Base-by-base conservation (phyloP, 2,329 filamentous ascomycete genomes). In the Cucurbitaria berberidis region DNA sequence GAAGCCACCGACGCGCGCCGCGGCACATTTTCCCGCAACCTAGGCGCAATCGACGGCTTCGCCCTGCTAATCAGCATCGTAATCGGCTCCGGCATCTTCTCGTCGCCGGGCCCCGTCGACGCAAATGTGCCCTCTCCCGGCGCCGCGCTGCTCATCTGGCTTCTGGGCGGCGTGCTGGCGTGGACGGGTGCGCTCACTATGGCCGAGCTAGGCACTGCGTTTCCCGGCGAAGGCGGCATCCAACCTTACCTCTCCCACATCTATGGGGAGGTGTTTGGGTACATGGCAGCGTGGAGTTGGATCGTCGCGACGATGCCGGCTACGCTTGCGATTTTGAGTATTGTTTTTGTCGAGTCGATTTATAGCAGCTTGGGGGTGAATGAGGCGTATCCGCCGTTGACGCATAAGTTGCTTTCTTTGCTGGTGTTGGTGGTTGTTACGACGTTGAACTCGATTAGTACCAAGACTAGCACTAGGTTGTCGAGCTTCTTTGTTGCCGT, bases 201-300 rank as follows among this genome's bases (percentile, higher is more conserved):
- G 74, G 84, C 84, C 0, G 86, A 88, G 72, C 77, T 88, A 3
- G 85, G 86, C 4, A 86, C 85, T 0, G 82, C 84, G 1, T 86
- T 88, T 44, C 84, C 84, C 0, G 84, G 84, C 11, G 84, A 88
- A 79, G 84, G 85, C 5, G 86, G 86, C 18, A 81, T 88, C 16
- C 86, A 88, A 61, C 83, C 84, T 1, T 88, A 86, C 57, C 77
- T 88, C 2, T 78, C 80, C 53, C 81, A 85, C 69, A 83, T 86
- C 29, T 88, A 82, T 53, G 85, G 86, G 30, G 84, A 87, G 43
- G 68, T 83, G 0, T 81, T 81, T 48, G 86, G 85, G 6, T 88
- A 87, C 63, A 70, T 88, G 21, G 84, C 84, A 0, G 85, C 84
- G 0, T 88, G 85, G 85, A 86, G 83, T 0, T 88, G 85, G 85